phyloP scores from a whole-genome alignment of 169 alveolate genomes.

The Plasmodium knowlesi region DNA sequence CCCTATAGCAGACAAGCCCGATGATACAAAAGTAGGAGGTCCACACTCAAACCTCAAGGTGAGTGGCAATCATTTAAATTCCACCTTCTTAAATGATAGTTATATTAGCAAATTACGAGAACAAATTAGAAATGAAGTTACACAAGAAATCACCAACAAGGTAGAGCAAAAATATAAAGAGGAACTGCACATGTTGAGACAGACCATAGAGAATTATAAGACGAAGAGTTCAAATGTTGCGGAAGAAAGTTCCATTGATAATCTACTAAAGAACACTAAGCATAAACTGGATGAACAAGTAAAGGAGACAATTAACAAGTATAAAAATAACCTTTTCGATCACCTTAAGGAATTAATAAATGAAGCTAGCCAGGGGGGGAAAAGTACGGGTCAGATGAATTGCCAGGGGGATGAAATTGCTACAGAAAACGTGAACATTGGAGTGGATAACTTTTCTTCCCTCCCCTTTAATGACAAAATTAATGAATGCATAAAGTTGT shows the following conservation, averaged over 20 bases:
- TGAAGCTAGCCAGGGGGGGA: neutral
- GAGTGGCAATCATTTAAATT: neutral
- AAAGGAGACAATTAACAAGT: conserved; percentile 41
- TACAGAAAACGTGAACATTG: neutral
- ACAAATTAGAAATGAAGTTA: conserved; percentile 42
- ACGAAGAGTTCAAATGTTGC: neutral
- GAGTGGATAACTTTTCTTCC: neutral
- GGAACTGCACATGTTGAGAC: conserved; percentile 13
- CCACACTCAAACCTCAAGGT: neutral
- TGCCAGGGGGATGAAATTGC: neutral
- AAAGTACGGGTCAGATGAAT: neutral
- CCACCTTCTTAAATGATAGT: neutral
- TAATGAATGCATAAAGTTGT: conserved; percentile 48
- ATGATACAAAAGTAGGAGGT: neutral
- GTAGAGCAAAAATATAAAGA: conserved; percentile 61
- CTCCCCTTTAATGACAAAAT: conserved; percentile 27
- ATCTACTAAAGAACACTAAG: neutral
- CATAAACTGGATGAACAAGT: conserved; percentile 46
- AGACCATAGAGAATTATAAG: neutral
- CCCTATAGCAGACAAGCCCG: neutral
- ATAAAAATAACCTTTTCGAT: conserved; percentile 42
- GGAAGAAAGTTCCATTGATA: conserved; percentile 23
- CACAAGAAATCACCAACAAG: conserved; percentile 36
- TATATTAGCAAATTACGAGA: conserved; percentile 14
- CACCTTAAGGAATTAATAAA: conserved; percentile 31